phyloP scores from a whole-genome alignment of 169 alveolate species.

The Blepharisma undulans region DNA sequence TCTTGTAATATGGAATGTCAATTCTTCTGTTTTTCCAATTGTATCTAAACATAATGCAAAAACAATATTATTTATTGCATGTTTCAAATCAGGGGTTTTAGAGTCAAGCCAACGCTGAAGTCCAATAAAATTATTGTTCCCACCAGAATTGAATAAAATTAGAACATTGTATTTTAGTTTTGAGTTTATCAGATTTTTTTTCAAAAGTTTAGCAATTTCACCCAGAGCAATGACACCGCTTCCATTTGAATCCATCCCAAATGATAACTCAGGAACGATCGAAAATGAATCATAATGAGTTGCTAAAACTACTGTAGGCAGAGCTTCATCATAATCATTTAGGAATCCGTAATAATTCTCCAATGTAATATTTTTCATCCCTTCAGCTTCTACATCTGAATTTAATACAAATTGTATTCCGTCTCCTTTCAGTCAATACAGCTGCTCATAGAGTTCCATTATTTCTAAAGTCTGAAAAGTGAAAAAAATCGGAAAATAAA shows the following conservation, averaged over 20 bases:
- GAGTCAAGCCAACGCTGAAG: constrained; percentile 43
- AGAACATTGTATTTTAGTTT: constrained; percentile 52
- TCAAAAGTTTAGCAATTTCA: constrained; percentile 52
- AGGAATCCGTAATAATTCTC: constrained; percentile 65
- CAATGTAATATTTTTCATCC: constrained; percentile 44
- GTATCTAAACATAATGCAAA: constrained; percentile 64
- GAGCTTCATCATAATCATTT: constrained; percentile 44
- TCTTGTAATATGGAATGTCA: constrained; percentile 57
- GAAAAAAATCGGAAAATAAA: constrained; percentile 62
- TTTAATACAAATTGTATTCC: constrained; percentile 45
- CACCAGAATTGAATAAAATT: constrained; percentile 54
- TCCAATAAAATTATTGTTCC: constrained; percentile 59
- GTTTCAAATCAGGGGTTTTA: constrained; percentile 43
- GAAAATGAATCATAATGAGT: constrained; percentile 61
- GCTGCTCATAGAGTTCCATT: constrained; percentile 22
- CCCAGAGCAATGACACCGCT: constrained; percentile 59
- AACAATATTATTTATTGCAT: constrained; percentile 49
- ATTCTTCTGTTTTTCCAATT: constrained; percentile 46
- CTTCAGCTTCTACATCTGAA: constrained; percentile 44
- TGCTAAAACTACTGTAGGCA: constrained; percentile 58
- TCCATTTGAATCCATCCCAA: constrained; percentile 61
- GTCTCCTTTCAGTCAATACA: constrained; percentile 44
- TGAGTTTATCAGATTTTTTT: constrained; percentile 36
- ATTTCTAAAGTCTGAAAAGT: constrained; percentile 50
- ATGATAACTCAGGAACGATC: constrained; percentile 53